Conservation (phyloP, 2,329 filamentous ascomycete genomes). For the Aureobasidium sp. region DNA sequence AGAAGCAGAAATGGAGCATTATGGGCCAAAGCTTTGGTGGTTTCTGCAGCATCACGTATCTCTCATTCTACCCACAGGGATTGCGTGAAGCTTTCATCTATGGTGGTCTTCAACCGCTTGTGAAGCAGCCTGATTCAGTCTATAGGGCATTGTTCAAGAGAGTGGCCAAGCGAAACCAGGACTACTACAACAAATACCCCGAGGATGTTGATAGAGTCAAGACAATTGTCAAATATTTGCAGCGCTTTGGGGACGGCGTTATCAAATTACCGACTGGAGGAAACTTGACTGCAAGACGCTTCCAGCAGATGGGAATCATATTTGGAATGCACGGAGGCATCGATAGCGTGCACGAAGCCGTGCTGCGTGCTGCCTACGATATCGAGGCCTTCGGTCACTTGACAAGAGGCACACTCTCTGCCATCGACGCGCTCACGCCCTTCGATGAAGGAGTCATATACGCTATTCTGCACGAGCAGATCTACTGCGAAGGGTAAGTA, state of each 20-base stretch:
- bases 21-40: constrained; percentile 91
- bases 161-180: constrained; percentile 63
- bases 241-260: constrained; percentile 46
- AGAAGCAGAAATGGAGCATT: constrained; percentile 72
- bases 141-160: constrained; percentile 66
- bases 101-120: constrained; percentile 74
- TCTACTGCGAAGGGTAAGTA: constrained; percentile 66
- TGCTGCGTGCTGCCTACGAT: constrained; percentile 65
- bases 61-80: constrained; percentile 70
- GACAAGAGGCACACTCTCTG: constrained; percentile 61
- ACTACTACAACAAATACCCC: constrained; percentile 79
- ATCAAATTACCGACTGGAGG: constrained; percentile 67
- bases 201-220: constrained; percentile 66
- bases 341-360: constrained; percentile 64
- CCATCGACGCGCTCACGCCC: constrained; percentile 58
- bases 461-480: constrained; percentile 76
- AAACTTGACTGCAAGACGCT: constrained; percentile 61
- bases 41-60: constrained; percentile 75
- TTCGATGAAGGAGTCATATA: constrained; percentile 79
- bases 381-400: constrained; percentile 70
- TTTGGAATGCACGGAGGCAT: constrained; percentile 76
- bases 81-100: constrained; percentile 75
- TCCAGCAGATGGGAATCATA: constrained; percentile 68
- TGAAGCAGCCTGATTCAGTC: constrained; percentile 63
- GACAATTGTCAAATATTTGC: constrained; percentile 58